These are phyloP conservation scores for Arabis hirsuta DNA, from an alignment of 345 rosid species.

Conservation along the genomic window DNA sequence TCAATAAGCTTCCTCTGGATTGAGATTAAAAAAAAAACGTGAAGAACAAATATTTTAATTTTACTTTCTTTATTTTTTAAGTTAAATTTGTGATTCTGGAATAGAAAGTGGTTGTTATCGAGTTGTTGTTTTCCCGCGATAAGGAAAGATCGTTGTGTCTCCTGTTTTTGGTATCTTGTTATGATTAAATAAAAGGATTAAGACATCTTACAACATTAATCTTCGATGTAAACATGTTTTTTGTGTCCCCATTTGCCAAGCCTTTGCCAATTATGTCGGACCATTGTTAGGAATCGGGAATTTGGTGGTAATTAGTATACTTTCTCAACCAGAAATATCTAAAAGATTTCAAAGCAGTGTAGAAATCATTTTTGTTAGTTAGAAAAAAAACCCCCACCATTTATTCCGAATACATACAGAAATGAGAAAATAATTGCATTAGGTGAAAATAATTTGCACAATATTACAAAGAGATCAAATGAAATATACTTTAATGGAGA, in stretches of 20 bases:
- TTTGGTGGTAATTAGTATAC: background rate
- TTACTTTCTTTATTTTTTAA: too few relatives aligned
- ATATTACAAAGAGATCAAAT: constrained; percentile 24
- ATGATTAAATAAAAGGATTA: constrained; percentile 12
- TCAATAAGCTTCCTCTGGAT: constrained; percentile 70
- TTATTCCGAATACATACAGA: background rate
- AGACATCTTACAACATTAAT: background rate
- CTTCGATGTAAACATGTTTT: constrained; percentile 26
- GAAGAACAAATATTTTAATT: background rate
- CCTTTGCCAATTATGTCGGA: constrained; percentile 17
- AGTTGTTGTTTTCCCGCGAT: constrained; percentile 31
- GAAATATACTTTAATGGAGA: constrained; percentile 9
- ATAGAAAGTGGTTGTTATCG: constrained; percentile 23
- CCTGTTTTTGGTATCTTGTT: constrained; percentile 1
- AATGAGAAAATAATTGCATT: background rate
- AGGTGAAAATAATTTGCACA: constrained; percentile 6
- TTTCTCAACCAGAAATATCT: background rate
- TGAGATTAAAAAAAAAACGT: background rate
- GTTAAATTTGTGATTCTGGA: background rate
- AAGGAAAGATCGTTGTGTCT: constrained; percentile 5
- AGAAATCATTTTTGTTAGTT: background rate
- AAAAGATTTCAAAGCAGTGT: background rate
- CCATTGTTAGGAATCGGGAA: constrained; percentile 10
- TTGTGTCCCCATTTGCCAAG: constrained; percentile 2
- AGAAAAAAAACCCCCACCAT: background rate